phyloP scores from a whole-genome alignment of 2,329 filamentous ascomycete species.

The Exutisphaerella laricina region DNA sequence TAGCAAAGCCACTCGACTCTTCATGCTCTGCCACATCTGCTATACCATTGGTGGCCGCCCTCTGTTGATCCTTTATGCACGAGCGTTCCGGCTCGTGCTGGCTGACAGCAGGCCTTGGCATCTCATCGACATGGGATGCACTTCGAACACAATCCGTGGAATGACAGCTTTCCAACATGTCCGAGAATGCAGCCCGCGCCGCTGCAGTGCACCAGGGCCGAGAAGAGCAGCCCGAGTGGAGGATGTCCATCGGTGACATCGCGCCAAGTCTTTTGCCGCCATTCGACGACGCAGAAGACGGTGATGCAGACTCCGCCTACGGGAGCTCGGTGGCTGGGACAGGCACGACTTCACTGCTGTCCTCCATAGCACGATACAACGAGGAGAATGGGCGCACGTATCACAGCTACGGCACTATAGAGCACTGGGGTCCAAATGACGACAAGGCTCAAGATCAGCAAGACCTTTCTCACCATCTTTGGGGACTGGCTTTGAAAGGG shows the following conservation, averaged over 20 bases:
- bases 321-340: conserved; percentile 10
- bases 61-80: too few relatives aligned
- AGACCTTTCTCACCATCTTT: conserved; percentile 16
- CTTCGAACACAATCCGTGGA: too few relatives aligned
- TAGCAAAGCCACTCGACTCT: too few relatives aligned
- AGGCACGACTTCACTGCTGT: conserved; percentile 16
- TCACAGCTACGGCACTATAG: conserved; percentile 13
- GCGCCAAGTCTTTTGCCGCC: conserved; percentile 11
- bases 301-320: conserved; percentile 13
- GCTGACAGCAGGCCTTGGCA: too few relatives aligned
- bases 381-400: conserved; percentile 15
- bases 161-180: neutral
- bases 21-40: too few relatives aligned
- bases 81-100: too few relatives aligned
- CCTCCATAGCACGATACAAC: conserved; percentile 13
- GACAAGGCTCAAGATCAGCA: conserved; percentile 16
- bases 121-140: too few relatives aligned
- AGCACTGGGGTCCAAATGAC: conserved; percentile 19
- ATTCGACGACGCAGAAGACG: conserved; percentile 6
- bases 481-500: conserved; percentile 13
- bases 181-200: neutral
- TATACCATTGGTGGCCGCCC: too few relatives aligned
- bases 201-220: too few relatives aligned
- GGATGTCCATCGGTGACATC: conserved; percentile 3
- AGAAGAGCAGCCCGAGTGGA: too few relatives aligned